phyloP scores from a whole-genome alignment of 2,329 filamentous ascomycete genomes.

The Epichloe coenophiala region DNA sequence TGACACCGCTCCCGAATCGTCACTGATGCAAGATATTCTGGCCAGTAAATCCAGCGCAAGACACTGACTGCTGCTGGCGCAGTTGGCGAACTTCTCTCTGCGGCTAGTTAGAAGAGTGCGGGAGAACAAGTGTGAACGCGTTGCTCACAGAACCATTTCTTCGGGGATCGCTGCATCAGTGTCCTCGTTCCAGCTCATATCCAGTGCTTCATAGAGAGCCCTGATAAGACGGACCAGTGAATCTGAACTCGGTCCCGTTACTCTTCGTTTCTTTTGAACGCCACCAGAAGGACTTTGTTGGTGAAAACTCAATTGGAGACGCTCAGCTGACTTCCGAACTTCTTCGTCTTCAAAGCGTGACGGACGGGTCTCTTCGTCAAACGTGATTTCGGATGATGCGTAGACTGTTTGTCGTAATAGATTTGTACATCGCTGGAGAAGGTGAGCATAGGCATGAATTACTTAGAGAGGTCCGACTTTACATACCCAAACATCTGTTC shows the following conservation, averaged over 20 bases:
- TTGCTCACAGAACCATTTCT: slow-evolving; percentile 33
- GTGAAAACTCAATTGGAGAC: slow-evolving; percentile 16
- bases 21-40: slow-evolving; percentile 25
- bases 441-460: slow-evolving; percentile 9
- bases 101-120: slow-evolving; percentile 8
- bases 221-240: slow-evolving; percentile 9
- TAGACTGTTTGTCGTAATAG: slow-evolving; percentile 16
- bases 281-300: slow-evolving; percentile 5
- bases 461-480: neutral
- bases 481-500: slow-evolving; percentile 29
- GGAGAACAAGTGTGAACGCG: neutral
- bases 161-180: slow-evolving; percentile 16
- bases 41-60: slow-evolving; percentile 41
- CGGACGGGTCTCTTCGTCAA: slow-evolving; percentile 14
- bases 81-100: slow-evolving; percentile 28
- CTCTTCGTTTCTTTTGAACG: slow-evolving; percentile 18
- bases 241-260: slow-evolving; percentile 10
- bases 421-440: slow-evolving; percentile 16
- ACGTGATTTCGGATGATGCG: slow-evolving; percentile 7
- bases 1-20: slow-evolving; percentile 2
- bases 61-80: slow-evolving; percentile 37
- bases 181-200: slow-evolving; percentile 9
- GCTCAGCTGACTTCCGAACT: slow-evolving; percentile 16
- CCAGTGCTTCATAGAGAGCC: slow-evolving; percentile 17
- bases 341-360: slow-evolving; percentile 16